phyloP scores from a whole-genome alignment of 495 filamentous ascomycete genomes.

The Xylaria bambusicola region DNA sequence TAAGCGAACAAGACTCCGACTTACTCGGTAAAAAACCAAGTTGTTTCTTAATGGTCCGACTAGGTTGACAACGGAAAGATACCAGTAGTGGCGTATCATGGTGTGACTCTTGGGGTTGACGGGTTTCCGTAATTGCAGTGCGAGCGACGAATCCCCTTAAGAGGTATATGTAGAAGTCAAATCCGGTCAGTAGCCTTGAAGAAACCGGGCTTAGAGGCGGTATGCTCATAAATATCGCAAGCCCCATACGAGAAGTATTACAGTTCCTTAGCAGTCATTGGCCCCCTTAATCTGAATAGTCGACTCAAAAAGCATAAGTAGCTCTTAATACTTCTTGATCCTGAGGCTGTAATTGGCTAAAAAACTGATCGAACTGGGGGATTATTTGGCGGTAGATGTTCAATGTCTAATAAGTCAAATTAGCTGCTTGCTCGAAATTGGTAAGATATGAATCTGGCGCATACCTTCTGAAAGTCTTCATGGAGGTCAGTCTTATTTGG shows the following conservation, averaged over 20 bases:
- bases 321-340: constrained; percentile 58
- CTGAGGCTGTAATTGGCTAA: constrained; percentile 63
- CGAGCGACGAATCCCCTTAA: too few relatives aligned
- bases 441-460: constrained; percentile 11
- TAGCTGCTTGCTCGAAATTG: constrained; percentile 17
- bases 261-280: not conserved
- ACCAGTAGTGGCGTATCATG: too few relatives aligned
- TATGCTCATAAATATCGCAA: too few relatives aligned
- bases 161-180: not conserved
- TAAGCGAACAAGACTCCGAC: too few relatives aligned
- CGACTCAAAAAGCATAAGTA: constrained; percentile 27
- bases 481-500: constrained; percentile 49
- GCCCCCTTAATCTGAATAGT: not conserved
- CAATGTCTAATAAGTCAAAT: constrained; percentile 61
- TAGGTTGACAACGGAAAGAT: too few relatives aligned
- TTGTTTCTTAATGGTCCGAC: too few relatives aligned
- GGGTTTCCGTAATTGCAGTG: too few relatives aligned
- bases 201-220: not conserved
- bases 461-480: constrained; percentile 49
- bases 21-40: too few relatives aligned
- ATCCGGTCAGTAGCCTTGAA: not conserved
- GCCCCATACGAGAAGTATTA: not conserved
- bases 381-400: constrained; percentile 83
- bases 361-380: constrained; percentile 78
- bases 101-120: too few relatives aligned